Evolutionary conservation across 345 rosid genomes (phyloP).

Genomic region (Acer negundo): DNA sequence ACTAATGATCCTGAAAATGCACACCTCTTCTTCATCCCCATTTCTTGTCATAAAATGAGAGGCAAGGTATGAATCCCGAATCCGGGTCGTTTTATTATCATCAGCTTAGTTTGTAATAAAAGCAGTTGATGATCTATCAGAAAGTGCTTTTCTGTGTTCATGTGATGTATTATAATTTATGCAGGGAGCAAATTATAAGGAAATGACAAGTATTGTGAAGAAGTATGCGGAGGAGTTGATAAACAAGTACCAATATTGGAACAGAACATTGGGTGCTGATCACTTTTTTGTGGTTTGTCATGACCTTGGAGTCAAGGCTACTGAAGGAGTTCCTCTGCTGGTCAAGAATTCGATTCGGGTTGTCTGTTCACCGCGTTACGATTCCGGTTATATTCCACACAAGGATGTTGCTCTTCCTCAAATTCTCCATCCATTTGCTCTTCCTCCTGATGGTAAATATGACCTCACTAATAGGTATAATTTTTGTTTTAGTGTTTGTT

Average conservation of each 20-base stretch:
- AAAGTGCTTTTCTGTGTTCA: no score
- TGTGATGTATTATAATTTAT: neutral
- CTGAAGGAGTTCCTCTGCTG: slow-evolving; percentile 5
- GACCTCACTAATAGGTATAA: slow-evolving; percentile 20
- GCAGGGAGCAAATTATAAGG: slow-evolving; percentile 10
- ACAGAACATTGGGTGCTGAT: slow-evolving; percentile 27
- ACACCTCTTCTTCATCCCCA: slow-evolving; percentile 28
- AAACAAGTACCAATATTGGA: slow-evolving; percentile 26
- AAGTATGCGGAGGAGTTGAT: slow-evolving; percentile 11
- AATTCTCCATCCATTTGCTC: neutral
- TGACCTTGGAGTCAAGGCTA: slow-evolving; percentile 6
- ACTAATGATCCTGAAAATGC: slow-evolving; percentile 14
- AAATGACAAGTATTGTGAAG: neutral
- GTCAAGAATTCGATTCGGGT: slow-evolving; percentile 28
- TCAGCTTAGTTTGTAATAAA: neutral
- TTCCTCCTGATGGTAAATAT: slow-evolving; percentile 13
- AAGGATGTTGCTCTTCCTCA: slow-evolving; percentile 33
- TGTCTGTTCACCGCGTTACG: slow-evolving; percentile 24
- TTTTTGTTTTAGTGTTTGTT: neutral
- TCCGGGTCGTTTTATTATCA: no score
- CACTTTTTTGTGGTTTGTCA: slow-evolving; percentile 30
- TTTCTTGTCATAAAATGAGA: slow-evolving; percentile 13
- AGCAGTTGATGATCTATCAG: no score
- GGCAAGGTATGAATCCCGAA: neutral
- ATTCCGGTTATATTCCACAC: slow-evolving; percentile 19